These are phyloP conservation scores for Calonectria crousiana DNA, from an alignment of 2,329 filamentous ascomycete species.

Conservation along the genomic window DNA sequence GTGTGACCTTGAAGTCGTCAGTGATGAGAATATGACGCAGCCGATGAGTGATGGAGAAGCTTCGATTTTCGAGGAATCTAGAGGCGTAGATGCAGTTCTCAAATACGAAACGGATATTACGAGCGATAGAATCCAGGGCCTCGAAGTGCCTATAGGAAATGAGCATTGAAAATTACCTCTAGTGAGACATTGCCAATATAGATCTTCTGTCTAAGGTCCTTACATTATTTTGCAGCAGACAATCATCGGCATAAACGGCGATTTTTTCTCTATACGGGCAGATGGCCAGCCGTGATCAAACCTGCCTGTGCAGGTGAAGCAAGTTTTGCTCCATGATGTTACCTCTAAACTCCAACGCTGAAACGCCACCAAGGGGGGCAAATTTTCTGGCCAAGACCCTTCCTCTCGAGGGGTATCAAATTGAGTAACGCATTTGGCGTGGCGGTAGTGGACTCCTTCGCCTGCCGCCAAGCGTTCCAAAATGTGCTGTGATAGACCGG, in stretches of 20 bases:
- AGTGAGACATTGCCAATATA: neutral
- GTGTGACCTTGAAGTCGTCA: neutral
- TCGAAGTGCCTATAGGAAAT: neutral
- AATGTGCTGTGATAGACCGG: neutral
- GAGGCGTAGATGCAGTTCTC: neutral
- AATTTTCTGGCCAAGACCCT: neutral
- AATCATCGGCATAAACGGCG: neutral
- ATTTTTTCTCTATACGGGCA: neutral
- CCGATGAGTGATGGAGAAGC: neutral
- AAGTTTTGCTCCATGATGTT: neutral
- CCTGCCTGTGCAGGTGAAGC: constrained; percentile 4
- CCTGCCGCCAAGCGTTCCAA: neutral
- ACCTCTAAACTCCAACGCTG: neutral
- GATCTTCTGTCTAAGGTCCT: neutral
- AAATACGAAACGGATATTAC: neutral
- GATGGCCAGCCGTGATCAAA: neutral
- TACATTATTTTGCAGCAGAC: neutral
- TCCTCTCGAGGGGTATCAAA: neutral
- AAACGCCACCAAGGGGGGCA: neutral
- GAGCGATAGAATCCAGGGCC: neutral
- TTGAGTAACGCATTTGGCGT: neutral
- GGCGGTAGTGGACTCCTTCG: neutral
- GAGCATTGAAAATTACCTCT: neutral
- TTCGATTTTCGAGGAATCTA: neutral
- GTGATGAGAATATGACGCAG: neutral